Percentiles rank a stretch among this genome's conserved stretches.
phyloP scores from a whole-genome alignment of 2,329 filamentous ascomycete genomes.

The Aspergillus thermomutatus region DNA sequence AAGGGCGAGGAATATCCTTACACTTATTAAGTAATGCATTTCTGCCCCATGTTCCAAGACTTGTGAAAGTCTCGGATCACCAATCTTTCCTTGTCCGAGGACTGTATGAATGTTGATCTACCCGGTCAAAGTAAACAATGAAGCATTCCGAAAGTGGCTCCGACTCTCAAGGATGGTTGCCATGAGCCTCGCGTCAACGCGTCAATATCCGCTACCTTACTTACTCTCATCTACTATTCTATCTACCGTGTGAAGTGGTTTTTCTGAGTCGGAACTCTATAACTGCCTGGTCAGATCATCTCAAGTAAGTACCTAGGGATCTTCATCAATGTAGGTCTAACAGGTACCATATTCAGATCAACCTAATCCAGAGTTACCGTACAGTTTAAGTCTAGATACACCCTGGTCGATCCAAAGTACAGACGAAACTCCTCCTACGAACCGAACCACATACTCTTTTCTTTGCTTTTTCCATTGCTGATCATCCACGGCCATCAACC shows the following conservation, averaged over 20 bases:
- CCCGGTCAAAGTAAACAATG: neutral
- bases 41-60: too few relatives aligned
- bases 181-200: neutral
- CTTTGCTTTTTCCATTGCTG: neutral
- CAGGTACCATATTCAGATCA: too few relatives aligned
- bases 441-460: neutral
- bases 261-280: too few relatives aligned
- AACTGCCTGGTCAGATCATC: too few relatives aligned
- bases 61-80: too few relatives aligned
- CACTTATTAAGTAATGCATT: too few relatives aligned
- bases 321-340: too few relatives aligned
- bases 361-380: too few relatives aligned
- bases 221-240: neutral
- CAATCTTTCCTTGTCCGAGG: neutral
- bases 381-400: neutral
- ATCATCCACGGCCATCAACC: neutral
- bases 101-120: neutral
- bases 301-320: too few relatives aligned
- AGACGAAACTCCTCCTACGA: neutral
- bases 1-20: neutral
- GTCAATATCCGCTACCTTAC: neutral
- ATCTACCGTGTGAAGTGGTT: too few relatives aligned
- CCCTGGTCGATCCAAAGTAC: neutral
- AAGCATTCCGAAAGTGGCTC: neutral
- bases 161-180: neutral